Evolutionary conservation across 2,329 filamentous ascomycete genomes (phyloP), one percentile per base, ranked within the genome.

Genomic region (Chrysoporthe deuterocubensis): DNA sequence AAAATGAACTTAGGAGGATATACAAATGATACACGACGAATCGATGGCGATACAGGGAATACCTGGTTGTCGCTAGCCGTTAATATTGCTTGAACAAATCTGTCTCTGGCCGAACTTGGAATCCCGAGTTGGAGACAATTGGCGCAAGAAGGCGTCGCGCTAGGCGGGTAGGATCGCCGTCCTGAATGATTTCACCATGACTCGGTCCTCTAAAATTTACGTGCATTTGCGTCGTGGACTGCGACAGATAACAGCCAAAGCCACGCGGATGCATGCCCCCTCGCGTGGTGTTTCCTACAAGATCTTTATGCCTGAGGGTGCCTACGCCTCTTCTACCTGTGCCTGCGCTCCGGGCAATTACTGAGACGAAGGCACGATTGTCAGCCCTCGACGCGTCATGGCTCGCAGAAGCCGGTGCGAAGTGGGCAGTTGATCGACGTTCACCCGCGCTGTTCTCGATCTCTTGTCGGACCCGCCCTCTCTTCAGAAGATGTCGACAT

Each of bases 401-500:
- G 34, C 7, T 57, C 34, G 32, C 54, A 2, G 6, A 40, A 9
- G 5, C 34, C 54, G n/a, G 9, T 40, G 6, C 40, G 2, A 18
- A 37, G 11, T 57, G 54, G 5, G 34, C 54, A 57, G 16, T 37
- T 57, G 14, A 3, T 57, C 7, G 32, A 37, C 26, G 32, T 14
- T 11, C 32, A 37, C 16, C 54, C 14, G 37, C 13, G 8, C 14
- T 16, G 21, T 2, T 9, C 26, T 21, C 40, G 21, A 26, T 18
- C 18, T n/a, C 4, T 34, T 42, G 2, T 26, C 26, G 26, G 26
- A 26, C 26, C 26, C 26, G 21, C 6, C 13, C 26, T 46, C 59
- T 48, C 4, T 18, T 32, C 4, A 11, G 67, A 73, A 56, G 61
- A 94, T 94, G 92, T 94, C 92, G 42, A 94, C 91, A 1, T 94